phyloP scores from a whole-genome alignment of 2,329 filamentous ascomycete genomes.

The Trichoderma koningii region DNA sequence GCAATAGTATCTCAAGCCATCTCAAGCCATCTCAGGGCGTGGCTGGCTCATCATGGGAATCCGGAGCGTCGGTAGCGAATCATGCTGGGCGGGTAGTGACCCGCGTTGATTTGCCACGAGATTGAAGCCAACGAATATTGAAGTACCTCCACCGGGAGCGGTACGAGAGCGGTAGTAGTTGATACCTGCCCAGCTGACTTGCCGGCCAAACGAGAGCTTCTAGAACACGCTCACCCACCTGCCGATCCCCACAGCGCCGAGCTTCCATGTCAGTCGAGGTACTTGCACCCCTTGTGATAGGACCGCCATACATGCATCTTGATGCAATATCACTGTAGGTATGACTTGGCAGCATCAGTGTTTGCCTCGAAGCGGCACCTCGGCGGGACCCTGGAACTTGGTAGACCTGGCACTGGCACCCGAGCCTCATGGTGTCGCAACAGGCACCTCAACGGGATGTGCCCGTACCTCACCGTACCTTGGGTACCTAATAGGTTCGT shows the following conservation, averaged over 20 bases:
- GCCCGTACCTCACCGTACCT: too few relatives aligned
- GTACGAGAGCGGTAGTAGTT: not conserved
- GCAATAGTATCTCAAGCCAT: not conserved
- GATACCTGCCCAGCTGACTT: conserved; percentile 6
- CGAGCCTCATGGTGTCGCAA: too few relatives aligned
- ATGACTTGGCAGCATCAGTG: too few relatives aligned
- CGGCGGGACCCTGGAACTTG: not conserved
- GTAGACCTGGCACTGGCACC: too few relatives aligned
- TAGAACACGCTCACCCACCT: not conserved
- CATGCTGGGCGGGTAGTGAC: not conserved
- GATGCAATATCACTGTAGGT: too few relatives aligned
- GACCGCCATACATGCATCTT: too few relatives aligned
- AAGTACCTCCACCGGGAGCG: not conserved
- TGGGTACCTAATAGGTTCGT: too few relatives aligned
- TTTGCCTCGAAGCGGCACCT: not conserved
- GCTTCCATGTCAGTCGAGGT: too few relatives aligned
- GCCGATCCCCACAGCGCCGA: not conserved
- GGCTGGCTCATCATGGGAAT: conserved; percentile 11
- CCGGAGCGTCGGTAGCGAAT: conserved; percentile 41
- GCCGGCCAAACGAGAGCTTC: not conserved
- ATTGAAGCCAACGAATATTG: too few relatives aligned
- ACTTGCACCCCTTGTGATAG: too few relatives aligned
- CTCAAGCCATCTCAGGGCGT: not conserved
- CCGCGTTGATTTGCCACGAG: conserved; percentile 24
- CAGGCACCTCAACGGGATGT: too few relatives aligned